phyloP scores from a whole-genome alignment of 768 basidiomycete species.

The Amanita molliuscula region DNA sequence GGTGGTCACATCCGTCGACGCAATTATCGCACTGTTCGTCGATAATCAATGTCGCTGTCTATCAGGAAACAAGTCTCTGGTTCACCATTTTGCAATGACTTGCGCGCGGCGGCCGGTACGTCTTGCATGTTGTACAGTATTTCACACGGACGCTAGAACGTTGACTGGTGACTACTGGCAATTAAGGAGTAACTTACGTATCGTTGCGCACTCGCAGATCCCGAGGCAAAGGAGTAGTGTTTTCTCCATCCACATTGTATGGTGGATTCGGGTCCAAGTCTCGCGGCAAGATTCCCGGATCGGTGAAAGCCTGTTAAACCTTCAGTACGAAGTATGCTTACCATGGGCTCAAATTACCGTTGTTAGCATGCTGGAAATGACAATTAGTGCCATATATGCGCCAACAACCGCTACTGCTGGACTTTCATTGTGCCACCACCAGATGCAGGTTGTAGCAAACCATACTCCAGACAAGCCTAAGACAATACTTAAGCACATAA shows the following conservation, averaged over 20 bases:
- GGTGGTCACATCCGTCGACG: slow-evolving; percentile 91
- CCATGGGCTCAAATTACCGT: slow-evolving; percentile 39
- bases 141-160: slow-evolving; percentile 72
- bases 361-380: slow-evolving; percentile 64
- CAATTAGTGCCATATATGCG: slow-evolving; percentile 46
- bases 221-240: slow-evolving; percentile 61
- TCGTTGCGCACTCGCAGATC: slow-evolving; percentile 74
- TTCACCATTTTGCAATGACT: slow-evolving; percentile 92
- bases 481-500: slow-evolving; percentile 50
- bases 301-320: slow-evolving; percentile 51
- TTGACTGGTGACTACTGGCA: slow-evolving; percentile 1
- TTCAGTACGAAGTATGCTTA: slow-evolving; percentile 1
- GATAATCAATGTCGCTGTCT: neutral
- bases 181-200: slow-evolving; percentile 30
- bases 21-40: slow-evolving; percentile 83
- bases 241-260: slow-evolving; percentile 52
- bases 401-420: slow-evolving; percentile 53
- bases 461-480: slow-evolving; percentile 68
- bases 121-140: slow-evolving; percentile 89
- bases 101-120: slow-evolving; percentile 86
- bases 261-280: slow-evolving; percentile 83
- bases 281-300: slow-evolving; percentile 87
- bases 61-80: slow-evolving; percentile 6
- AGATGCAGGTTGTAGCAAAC: slow-evolving; percentile 82
- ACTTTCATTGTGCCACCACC: slow-evolving; percentile 80